Base-by-base conservation (phyloP, 1,284 basidiomycete species). In the Puccinia triticina region DNA sequence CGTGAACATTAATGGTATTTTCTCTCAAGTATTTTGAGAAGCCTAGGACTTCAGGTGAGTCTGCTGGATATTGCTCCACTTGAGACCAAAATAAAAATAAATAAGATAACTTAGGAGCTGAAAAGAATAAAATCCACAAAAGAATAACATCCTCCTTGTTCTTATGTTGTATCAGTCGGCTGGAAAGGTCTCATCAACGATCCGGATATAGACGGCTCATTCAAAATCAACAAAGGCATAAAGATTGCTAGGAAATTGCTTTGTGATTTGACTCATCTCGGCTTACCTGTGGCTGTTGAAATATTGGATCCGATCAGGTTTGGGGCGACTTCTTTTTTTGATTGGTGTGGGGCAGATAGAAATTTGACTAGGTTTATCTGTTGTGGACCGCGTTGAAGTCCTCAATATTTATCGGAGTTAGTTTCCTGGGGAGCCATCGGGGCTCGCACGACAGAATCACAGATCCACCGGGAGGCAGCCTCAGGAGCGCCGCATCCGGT, bases 141-240 rank as follows among this genome's bases (percentile, higher is more conserved):
- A n/a, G n/a, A n/a, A n/a, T n/a, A n/a, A n/a, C n/a, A n/a, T n/a
- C n/a, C n/a, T n/a, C n/a, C n/a, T n/a, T n/a, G n/a, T n/a, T n/a
- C n/a, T n/a, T n/a, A n/a, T n/a, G n/a, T n/a, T n/a, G n/a, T n/a
- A n/a, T n/a, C n/a, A 0, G 93, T 98, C 78, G 96, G 96, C 29
- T 98, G 96, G 96, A 98, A 98, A 88, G 96, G 96, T 74, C 91
- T 99, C 84, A 98, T 99, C 89, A 99, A 99, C 86, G 93, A 95
- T 86, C 94, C 94, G 7, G 91, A 93, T 83, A 91, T 96, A 88
- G 94, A 95, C 87, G 90, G 87, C 69, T 85, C 85, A 86, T 96
- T 93, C 90, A 91, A 95, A 85, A 98, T 98, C 88, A 98, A 99
- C 91, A 94, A 93, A 86, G 96, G 96, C 57, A 90, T 99, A 72